Conservation (phyloP, 1,284 basidiomycete species). For the Meripilus lineatus region DNA sequence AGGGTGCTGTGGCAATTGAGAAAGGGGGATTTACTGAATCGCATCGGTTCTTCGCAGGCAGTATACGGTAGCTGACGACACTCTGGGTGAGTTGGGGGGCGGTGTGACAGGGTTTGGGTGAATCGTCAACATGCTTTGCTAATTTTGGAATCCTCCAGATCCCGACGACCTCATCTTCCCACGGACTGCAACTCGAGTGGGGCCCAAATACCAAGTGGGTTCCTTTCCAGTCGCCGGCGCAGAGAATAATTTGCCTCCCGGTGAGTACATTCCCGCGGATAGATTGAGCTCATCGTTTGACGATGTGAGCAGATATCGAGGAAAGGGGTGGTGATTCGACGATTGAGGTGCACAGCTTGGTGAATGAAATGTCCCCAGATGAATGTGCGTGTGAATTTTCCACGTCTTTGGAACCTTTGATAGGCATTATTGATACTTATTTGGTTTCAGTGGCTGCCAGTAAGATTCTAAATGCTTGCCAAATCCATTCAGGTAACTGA, state of each 20-base stretch:
- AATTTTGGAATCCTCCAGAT: constrained; percentile 43
- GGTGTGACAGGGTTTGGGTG: background rate
- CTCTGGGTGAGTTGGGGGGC: constrained; percentile 59
- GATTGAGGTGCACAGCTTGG: constrained; percentile 62
- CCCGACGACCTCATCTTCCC: constrained; percentile 95
- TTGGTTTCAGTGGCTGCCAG: constrained; percentile 43
- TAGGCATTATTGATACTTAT: constrained; percentile 10
- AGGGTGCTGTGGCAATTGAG: constrained; percentile 1
- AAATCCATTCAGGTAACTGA: background rate
- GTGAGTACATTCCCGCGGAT: too few relatives aligned
- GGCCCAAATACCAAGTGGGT: constrained; percentile 80
- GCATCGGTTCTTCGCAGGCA: too few relatives aligned
- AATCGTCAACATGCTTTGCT: constrained; percentile 14
- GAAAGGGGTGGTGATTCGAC: constrained; percentile 75
- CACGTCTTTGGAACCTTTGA: constrained; percentile 3
- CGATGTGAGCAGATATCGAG: constrained; percentile 24
- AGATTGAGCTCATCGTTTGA: too few relatives aligned
- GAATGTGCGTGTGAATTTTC: constrained; percentile 46
- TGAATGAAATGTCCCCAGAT: constrained; percentile 55
- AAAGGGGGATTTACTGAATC: constrained; percentile 3
- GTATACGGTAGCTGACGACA: constrained; percentile 89
- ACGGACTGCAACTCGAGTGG: constrained; percentile 82
- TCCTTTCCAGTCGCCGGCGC: constrained; percentile 48
- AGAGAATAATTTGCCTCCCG: constrained; percentile 35
- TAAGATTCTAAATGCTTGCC: constrained; percentile 23